These are phyloP conservation scores for Russula griseocarnosa DNA, from an alignment of 768 basidiomycete genomes.

Conservation along the genomic window DNA sequence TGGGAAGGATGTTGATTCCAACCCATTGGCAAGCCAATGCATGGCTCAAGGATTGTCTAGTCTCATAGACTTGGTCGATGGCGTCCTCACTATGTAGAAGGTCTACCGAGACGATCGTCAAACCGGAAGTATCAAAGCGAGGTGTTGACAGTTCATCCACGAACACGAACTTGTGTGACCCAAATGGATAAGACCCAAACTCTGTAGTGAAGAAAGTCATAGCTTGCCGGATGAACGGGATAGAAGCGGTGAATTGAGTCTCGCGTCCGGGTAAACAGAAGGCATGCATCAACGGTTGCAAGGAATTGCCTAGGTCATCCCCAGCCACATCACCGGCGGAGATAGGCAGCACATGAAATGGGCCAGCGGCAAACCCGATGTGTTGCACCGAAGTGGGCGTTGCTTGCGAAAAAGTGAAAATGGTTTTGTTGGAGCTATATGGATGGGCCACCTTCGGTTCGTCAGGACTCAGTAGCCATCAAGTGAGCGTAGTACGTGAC, in stretches of 20 bases:
- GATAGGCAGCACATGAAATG: conserved; percentile 77
- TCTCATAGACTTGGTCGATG: conserved; percentile 91
- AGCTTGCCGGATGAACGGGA: conserved; percentile 74
- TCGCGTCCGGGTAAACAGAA: conserved; percentile 93
- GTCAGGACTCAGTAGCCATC: conserved; percentile 20
- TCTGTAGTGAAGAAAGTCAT: conserved; percentile 92
- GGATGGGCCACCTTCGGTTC: conserved; percentile 79
- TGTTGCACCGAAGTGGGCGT: conserved; percentile 93
- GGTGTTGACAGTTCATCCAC: conserved; percentile 83
- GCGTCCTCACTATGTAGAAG: conserved; percentile 82
- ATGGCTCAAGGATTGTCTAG: conserved; percentile 79
- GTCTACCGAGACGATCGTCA: conserved; percentile 76
- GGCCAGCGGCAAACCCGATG: conserved; percentile 92
- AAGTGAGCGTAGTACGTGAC: conserved; percentile 3
- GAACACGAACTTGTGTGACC: conserved; percentile 90
- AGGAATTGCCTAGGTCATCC: conserved; percentile 55
- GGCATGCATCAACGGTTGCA: conserved; percentile 77
- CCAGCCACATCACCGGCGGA: conserved; percentile 57
- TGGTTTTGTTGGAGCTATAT: conserved; percentile 87
- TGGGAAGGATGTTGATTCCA: conserved; percentile 92
- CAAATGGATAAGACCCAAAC: conserved; percentile 94
- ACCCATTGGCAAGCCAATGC: conserved; percentile 95
- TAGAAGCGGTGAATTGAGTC: conserved; percentile 60
- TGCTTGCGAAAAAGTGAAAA: conserved; percentile 87
- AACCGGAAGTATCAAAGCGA: conserved; percentile 79